Evolutionary conservation across 2,329 filamentous ascomycete species (phyloP).

Genomic region (Cytospora mali): DNA sequence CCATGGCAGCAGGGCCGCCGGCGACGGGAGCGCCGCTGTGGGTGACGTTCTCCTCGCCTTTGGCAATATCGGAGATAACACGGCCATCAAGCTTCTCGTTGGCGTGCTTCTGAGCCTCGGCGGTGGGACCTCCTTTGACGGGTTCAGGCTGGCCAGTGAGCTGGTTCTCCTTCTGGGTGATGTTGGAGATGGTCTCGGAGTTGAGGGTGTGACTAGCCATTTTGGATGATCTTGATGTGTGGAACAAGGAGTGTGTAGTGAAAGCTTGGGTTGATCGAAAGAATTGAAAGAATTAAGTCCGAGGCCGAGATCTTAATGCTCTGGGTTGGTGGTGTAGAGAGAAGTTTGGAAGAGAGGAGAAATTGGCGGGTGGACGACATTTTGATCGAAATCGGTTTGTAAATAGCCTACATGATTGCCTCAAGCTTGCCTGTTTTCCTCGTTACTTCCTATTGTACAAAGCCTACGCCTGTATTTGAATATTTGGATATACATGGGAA

Average conservation of each 20-base stretch:
- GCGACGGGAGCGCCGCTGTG: constrained; percentile 34
- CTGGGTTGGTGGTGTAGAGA: not conserved
- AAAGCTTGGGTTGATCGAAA: not conserved
- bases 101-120: constrained; percentile 43
- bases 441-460: not conserved
- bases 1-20: constrained; percentile 41
- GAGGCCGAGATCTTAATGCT: not conserved
- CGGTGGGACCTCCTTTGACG: constrained; percentile 42
- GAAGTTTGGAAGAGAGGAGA: not conserved
- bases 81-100: constrained; percentile 35
- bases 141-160: constrained; percentile 41
- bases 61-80: constrained; percentile 43
- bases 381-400: not conserved
- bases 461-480: not conserved
- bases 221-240: constrained; percentile 20
- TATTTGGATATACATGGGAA: not conserved
- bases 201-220: constrained; percentile 30
- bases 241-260: constrained; percentile 8
- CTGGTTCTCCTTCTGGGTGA: constrained; percentile 44
- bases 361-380: constrained; percentile 9
- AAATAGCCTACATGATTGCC: not conserved
- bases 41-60: constrained; percentile 43
- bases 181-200: constrained; percentile 41
- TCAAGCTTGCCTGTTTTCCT: not conserved
- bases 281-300: not conserved